Percentiles rank a stretch among this genome's conserved stretches.
Evolutionary conservation across 1,284 basidiomycete species (phyloP).

Genomic region (Rhodofomes roseus): DNA sequence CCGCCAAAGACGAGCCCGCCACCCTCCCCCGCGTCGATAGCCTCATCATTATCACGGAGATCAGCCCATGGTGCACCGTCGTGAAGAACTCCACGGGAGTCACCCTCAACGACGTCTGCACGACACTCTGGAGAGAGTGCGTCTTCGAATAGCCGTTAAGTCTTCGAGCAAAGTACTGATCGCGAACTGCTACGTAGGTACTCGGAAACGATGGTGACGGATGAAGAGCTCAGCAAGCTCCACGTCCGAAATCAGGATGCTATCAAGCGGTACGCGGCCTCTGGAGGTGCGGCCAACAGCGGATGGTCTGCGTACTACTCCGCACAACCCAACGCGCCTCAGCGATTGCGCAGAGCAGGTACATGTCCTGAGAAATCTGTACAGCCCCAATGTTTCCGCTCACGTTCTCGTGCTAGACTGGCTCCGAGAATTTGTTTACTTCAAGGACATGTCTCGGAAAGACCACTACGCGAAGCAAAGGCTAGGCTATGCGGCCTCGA

Average conservation of each 20-base stretch:
- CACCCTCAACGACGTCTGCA: constrained; percentile 67
- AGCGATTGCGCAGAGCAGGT: constrained; percentile 54
- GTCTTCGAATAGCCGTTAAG: constrained; percentile 22
- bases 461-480: constrained; percentile 54
- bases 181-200: constrained; percentile 42
- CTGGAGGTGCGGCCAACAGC: constrained; percentile 30
- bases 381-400: neutral
- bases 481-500: constrained; percentile 72
- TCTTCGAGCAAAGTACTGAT: neutral
- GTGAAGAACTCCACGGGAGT: constrained; percentile 71
- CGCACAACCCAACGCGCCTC: constrained; percentile 40
- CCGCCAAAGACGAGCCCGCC: constrained; percentile 70
- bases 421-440: constrained; percentile 67
- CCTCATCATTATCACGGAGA: constrained; percentile 68
- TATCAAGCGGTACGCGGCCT: constrained; percentile 53
- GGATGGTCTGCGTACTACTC: constrained; percentile 46
- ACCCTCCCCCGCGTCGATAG: constrained; percentile 74
- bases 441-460: constrained; percentile 60
- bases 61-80: constrained; percentile 77
- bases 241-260: constrained; percentile 64
- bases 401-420: constrained; percentile 48
- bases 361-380: constrained; percentile 22
- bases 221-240: constrained; percentile 58
- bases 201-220: constrained; percentile 60
- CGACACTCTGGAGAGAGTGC: constrained; percentile 67